Evolutionary conservation across 2,329 filamentous ascomycete species (phyloP), one percentile per base, ranked within the genome.

Genomic region (Eutypa lata): DNA sequence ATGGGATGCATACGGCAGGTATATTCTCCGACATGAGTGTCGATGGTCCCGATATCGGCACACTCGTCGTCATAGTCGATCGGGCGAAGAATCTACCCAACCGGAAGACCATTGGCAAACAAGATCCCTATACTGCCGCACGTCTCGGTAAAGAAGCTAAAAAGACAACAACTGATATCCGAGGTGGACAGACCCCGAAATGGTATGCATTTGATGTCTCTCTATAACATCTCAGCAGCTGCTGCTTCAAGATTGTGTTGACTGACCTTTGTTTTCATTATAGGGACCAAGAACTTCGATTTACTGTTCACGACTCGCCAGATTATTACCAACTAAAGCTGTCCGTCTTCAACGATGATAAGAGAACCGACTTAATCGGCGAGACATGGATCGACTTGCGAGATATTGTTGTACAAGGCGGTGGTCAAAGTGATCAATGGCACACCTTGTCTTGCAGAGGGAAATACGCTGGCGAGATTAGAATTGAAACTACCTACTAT

Each of bases 231-330:
- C 49, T 31, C 26, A 6, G n/a, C n/a, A n/a, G n/a, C 26, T 31
- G 5, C 10, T 31, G 26, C 26, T 31, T 31, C 26, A 10, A 31
- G 6, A 31, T 10, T 31, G 26, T 31, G 26, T 31, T 40, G 47
- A 38, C 58, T 66, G 52, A 63, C 58, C 45, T 51, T 31, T 47
- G 22, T 44, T 49, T 48, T 54, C 42, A 47, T 50, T 13, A 60
- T 66, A 99, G 94, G 94, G 94, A 99, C 71, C 91, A 97, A 73
- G 94, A 99, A 71, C 82, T 99, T 44, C 90, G 94, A 56, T 99
- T 97, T 68, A 90, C 84, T 44, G 94, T 99, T 16, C 93, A 97
- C 79, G 92, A 97, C 66, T 97, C 91, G 16, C 87, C 91, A 18
- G 94, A 99, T 73, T 99, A 99, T 76, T 91, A 91, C 73, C 90